Percentiles rank a stretch among this genome's conserved stretches.
phyloP scores from a whole-genome alignment of 805 yeast species.

The Cyberlindnera maritima region DNA sequence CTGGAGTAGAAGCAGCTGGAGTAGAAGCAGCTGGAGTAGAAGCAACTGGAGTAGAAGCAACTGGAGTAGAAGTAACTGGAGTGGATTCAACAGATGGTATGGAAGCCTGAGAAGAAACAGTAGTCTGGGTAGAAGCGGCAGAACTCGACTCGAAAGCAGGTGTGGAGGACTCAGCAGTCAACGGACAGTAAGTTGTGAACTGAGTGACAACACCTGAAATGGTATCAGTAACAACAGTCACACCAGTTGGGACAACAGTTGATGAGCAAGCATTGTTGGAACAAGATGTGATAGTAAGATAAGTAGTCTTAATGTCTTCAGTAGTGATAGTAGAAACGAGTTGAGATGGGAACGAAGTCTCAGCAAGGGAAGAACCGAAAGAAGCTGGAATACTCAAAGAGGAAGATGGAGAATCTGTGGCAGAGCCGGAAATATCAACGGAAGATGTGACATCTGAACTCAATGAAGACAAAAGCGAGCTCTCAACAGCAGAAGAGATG shows the following conservation, averaged over 20 bases:
- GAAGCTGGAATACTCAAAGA: neutral
- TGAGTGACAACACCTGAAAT: slow-evolving; percentile 27
- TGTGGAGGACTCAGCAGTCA: slow-evolving; percentile 14
- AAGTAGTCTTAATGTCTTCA: slow-evolving; percentile 23
- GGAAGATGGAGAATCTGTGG: neutral
- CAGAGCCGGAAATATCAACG: neutral
- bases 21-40: neutral
- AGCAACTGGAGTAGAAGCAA: neutral
- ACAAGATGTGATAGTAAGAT: slow-evolving; percentile 27
- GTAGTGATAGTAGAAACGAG: neutral
- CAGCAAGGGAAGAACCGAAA: slow-evolving; percentile 2
- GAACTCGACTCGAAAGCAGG: no score
- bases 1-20: neutral
- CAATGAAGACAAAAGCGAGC: neutral
- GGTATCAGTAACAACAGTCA: slow-evolving; percentile 25
- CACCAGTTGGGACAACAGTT: slow-evolving; percentile 22
- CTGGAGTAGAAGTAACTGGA: neutral
- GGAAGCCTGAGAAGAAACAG: neutral
- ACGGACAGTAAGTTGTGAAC: slow-evolving; percentile 42
- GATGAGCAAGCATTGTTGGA: slow-evolving; percentile 29
- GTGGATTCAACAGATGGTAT: neutral
- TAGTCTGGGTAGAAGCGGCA: neutral
- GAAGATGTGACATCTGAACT: neutral
- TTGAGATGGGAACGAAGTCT: neutral
- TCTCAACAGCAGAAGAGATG: neutral